Percentiles rank a stretch among this genome's conserved stretches.
Conservation (phyloP, 768 basidiomycete species). For the Xanthoconium purpureum region DNA sequence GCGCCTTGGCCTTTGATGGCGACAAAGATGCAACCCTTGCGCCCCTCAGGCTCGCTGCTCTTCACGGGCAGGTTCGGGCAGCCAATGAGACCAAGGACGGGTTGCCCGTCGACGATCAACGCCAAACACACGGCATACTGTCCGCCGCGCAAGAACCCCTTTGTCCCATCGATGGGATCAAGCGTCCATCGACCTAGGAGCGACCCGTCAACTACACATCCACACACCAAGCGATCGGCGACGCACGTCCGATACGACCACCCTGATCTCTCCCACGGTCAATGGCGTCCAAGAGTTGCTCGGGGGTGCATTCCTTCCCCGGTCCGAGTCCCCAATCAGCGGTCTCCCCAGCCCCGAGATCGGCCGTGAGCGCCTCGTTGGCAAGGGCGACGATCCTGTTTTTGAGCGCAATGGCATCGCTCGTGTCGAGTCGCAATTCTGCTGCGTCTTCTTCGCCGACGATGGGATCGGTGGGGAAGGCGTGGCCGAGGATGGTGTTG, state of each 20-base stretch:
- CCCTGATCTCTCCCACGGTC: constrained; percentile 79
- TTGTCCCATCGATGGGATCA: constrained; percentile 91
- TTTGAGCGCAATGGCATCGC: constrained; percentile 42
- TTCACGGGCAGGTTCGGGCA: constrained; percentile 86
- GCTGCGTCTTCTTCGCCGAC: constrained; percentile 94
- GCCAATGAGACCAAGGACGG: constrained; percentile 83
- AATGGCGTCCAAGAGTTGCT: constrained; percentile 77
- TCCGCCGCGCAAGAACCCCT: constrained; percentile 87
- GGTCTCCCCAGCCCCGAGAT: constrained; percentile 53
- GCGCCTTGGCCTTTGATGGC: constrained; percentile 87
- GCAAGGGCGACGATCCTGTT: constrained; percentile 77
- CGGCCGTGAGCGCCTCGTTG: constrained; percentile 67
- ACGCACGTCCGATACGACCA: constrained; percentile 70
- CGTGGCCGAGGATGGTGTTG: constrained; percentile 67
- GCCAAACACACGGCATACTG: constrained; percentile 93
- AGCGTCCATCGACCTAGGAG: constrained; percentile 88
- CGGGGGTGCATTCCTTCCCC: constrained; percentile 46
- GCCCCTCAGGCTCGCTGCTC: constrained; percentile 48
- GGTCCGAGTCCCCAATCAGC: constrained; percentile 73
- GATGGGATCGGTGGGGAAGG: constrained; percentile 84
- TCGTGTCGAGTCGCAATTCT: constrained; percentile 58
- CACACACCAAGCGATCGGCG: not conserved
- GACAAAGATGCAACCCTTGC: constrained; percentile 78
- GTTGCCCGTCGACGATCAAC: constrained; percentile 72
- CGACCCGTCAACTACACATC: not conserved